phyloP scores from a whole-genome alignment of 805 yeast genomes.

The Maudiozyma bulderi region DNA sequence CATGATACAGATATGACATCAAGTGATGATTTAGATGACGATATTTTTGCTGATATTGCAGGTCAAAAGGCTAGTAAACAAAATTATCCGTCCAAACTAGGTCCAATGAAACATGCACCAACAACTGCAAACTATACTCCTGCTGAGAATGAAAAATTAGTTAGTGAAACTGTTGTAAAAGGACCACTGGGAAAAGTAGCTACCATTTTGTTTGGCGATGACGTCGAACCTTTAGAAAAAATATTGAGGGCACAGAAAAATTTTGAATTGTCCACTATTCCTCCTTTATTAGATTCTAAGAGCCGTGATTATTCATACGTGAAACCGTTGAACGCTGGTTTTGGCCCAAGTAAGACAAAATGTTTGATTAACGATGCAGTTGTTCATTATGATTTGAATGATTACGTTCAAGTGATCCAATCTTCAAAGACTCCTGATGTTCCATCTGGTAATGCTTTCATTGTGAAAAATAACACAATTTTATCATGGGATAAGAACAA shows the following conservation, averaged over 20 bases:
- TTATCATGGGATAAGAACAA: constrained; percentile 58
- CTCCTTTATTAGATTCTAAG: constrained; percentile 30
- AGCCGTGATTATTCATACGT: constrained; percentile 46
- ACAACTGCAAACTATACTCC: constrained; percentile 38
- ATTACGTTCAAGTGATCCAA: constrained; percentile 42
- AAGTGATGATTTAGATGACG: constrained; percentile 9
- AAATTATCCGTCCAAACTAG: constrained; percentile 7
- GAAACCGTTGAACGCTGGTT: constrained; percentile 55
- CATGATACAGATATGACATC: constrained; percentile 21
- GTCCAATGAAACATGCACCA: constrained; percentile 42
- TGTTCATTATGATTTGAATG: constrained; percentile 41
- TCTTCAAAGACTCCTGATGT: constrained; percentile 68
- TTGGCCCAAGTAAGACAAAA: constrained; percentile 69
- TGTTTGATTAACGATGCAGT: constrained; percentile 56
- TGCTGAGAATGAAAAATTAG: constrained; percentile 42
- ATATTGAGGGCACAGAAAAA: constrained; percentile 54
- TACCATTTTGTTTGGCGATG: constrained; percentile 52
- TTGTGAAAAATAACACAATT: constrained; percentile 47
- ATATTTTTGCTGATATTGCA: constrained; percentile 10
- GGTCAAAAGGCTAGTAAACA: neutral
- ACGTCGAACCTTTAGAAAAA: constrained; percentile 35
- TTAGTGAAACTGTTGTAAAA: constrained; percentile 42
- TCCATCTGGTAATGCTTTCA: constrained; percentile 67
- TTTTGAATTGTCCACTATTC: constrained; percentile 43
- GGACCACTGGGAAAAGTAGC: constrained; percentile 66